Evolutionary conservation across 148 eudicot genomes (phyloP).

Genomic region (Rhododendron simsii): DNA sequence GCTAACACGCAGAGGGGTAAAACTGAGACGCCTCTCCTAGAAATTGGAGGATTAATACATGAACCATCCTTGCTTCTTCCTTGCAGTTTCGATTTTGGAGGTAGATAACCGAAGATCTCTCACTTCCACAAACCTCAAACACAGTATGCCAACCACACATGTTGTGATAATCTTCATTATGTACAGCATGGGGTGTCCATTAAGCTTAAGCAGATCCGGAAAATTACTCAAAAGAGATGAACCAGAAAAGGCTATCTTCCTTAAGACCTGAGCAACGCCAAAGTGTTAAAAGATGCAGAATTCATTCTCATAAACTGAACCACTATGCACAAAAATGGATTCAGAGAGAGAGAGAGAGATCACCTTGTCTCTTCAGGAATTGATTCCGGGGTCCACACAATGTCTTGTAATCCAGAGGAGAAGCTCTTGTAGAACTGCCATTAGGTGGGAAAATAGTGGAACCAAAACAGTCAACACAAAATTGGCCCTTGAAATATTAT

Average conservation of each 20-base stretch:
- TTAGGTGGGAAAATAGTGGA: background rate
- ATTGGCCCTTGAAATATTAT: background rate
- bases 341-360: background rate
- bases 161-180: background rate
- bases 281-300: background rate
- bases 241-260: background rate
- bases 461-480: background rate
- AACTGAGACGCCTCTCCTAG: background rate
- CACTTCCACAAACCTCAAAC: background rate
- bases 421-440: conserved; percentile 80
- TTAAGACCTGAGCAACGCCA: conserved; percentile 6
- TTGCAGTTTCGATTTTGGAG: background rate
- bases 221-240: background rate
- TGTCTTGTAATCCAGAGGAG: conserved; percentile 69
- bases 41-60: background rate
- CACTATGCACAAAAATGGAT: background rate
- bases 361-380: conserved; percentile 25
- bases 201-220: background rate
- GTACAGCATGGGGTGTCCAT: background rate
- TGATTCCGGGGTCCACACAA: conserved; percentile 55
- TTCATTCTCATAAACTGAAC: background rate
- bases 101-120: background rate
- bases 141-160: background rate
- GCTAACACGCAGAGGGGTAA: background rate
- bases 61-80: background rate